Percentiles rank a stretch among this genome's conserved stretches.
phyloP scores from a whole-genome alignment of 2,329 filamentous ascomycete genomes.

The Aquanectria penicillioides region DNA sequence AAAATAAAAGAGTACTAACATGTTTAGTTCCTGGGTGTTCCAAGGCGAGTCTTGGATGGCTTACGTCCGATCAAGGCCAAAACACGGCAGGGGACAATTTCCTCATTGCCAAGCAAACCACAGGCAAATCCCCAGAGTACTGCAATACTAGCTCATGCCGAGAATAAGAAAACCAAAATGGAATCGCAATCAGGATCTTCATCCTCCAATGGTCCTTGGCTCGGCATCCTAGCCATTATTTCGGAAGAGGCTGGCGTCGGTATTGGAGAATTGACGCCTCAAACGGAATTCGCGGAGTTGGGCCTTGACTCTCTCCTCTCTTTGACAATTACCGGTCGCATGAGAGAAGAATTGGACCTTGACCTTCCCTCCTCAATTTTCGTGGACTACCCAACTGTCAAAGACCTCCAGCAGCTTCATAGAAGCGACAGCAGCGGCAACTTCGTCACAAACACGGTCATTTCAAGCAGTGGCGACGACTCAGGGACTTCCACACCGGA shows the following conservation, averaged over 20 bases:
- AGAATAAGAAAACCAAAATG: slow-evolving; percentile 43
- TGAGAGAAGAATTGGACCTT: slow-evolving; percentile 64
- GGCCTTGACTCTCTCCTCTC: slow-evolving; percentile 70
- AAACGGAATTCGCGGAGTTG: slow-evolving; percentile 63
- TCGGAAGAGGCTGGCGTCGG: slow-evolving; percentile 79
- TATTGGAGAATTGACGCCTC: slow-evolving; percentile 67
- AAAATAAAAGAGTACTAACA: neutral
- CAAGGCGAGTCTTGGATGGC: slow-evolving; percentile 25
- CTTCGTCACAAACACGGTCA: slow-evolving; percentile 68
- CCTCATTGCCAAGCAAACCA: no score
- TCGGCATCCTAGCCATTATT: slow-evolving; percentile 47
- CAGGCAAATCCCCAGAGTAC: neutral
- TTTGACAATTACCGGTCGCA: slow-evolving; percentile 63
- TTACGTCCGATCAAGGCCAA: slow-evolving; percentile 10
- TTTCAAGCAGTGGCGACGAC: slow-evolving; percentile 72
- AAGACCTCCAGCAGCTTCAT: slow-evolving; percentile 25
- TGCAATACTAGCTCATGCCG: neutral
- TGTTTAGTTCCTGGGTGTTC: slow-evolving; percentile 23
- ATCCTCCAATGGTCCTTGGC: slow-evolving; percentile 12
- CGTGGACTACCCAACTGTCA: slow-evolving; percentile 42
- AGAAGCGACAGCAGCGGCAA: slow-evolving; percentile 54
- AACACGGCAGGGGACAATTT: no score
- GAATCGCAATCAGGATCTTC: neutral
- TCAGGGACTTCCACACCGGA: slow-evolving; percentile 55
- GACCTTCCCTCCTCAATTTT: slow-evolving; percentile 55